Base-by-base conservation (phyloP, 2,329 filamentous ascomycete genomes). In the Ophiostoma piceae region DNA sequence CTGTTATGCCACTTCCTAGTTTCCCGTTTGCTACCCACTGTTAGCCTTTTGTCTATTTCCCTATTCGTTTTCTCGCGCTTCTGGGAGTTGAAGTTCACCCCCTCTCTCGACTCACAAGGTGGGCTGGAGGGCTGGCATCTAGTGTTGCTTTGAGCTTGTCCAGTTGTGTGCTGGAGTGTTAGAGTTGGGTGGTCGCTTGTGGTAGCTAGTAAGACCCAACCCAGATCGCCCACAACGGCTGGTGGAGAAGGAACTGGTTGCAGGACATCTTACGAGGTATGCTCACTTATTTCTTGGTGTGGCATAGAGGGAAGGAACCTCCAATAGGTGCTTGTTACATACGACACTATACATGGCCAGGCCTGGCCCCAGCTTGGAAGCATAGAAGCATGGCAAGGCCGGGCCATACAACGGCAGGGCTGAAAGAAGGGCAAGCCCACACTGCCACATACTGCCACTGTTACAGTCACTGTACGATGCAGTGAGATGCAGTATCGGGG, bases 31-130 rank as follows among this genome's bases (percentile, higher is more conserved):
- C 57, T 62, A 62, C 57, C 57, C 57, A 62, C 57, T 62, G 26
- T 62, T 62, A 62, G 57, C 57, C 57, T 62, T 57, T 57, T 62
- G 57, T 32, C 57, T 62, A 62, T 62, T 29, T 32, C 57, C 26
- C 26, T 32, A 62, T 32, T 32, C 26, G 57, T 14, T 19, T 62
- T 14, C 16, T 47, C 57, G 68, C 65, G 60, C 35, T 47, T 62
- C 43, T 66, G 11, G 29, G 66, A 29, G 3, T 66, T 41, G 29
- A 7, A 39, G n/a, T 12, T 32, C 12, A 26, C 26, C 26, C 57
- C 57, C 57, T 62, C 26, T 62, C 22, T 57, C n/a, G 51, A 57
- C 26, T 29, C 26, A 32, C 57, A 2, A 14, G 57, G 57, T 62
- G 54, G 54, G 19, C 6, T 22, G 19, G 26, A 26, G 54, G 26